These are phyloP conservation scores for Nymphaea colorata DNA, from an alignment of 164 flowering plant genomes.

Conservation along the genomic window DNA sequence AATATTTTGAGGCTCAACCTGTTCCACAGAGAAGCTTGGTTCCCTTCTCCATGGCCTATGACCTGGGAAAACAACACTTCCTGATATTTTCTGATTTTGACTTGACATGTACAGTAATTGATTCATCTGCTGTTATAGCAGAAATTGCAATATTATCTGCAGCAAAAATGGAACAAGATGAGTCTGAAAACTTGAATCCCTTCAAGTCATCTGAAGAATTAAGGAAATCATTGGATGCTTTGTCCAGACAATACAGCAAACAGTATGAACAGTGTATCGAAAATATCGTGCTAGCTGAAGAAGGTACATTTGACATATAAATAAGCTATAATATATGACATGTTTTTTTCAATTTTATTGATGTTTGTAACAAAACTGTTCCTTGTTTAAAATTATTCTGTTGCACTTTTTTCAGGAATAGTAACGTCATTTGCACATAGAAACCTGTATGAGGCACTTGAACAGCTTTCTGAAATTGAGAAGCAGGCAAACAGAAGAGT, in stretches of 20 bases:
- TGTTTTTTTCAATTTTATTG: neutral
- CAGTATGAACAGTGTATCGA: constrained; percentile 90
- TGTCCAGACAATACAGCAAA: constrained; percentile 73
- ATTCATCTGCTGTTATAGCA: constrained; percentile 94
- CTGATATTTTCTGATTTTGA: constrained; percentile 90
- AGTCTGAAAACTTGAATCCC: constrained; percentile 26
- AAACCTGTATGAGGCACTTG: constrained; percentile 47
- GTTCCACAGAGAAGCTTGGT: constrained; percentile 48
- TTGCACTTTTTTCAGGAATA: constrained; percentile 10
- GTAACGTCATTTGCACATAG: constrained; percentile 44
- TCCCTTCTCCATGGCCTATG: constrained; percentile 48
- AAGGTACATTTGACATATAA: constrained; percentile 26
- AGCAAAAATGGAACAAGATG: constrained; percentile 52
- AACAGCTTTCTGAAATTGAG: constrained; percentile 68
- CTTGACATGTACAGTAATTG: constrained; percentile 87
- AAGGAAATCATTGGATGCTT: constrained; percentile 64
- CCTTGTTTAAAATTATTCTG: neutral
- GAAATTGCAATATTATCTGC: constrained; percentile 86
- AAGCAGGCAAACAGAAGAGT: constrained; percentile 65
- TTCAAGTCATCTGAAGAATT: constrained; percentile 67
- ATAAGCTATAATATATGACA: neutral
- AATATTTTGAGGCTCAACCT: constrained; percentile 71
- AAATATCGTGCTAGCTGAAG: constrained; percentile 34
- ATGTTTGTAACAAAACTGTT: too few relatives aligned
- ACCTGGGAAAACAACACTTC: constrained; percentile 35